Evolutionary conservation across 768 basidiomycete genomes (phyloP).

Genomic region (Podaxis pistillaris): DNA sequence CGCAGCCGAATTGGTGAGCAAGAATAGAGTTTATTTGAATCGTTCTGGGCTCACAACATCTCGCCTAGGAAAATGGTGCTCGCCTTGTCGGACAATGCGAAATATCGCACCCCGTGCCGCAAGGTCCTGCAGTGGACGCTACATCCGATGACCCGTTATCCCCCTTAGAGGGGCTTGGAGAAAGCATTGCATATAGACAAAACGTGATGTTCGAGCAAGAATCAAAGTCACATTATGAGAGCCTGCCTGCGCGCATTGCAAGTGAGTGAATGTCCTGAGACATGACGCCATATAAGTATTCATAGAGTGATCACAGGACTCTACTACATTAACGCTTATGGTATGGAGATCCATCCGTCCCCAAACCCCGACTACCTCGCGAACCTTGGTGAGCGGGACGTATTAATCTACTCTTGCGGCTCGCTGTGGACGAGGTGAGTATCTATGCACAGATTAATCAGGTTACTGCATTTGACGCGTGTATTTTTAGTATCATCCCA

Average conservation of each 20-base stretch:
- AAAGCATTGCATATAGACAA: constrained; percentile 41
- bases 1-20: constrained; percentile 78
- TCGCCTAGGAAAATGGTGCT: constrained; percentile 65
- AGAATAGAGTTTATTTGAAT: constrained; percentile 18
- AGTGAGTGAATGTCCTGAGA: constrained; percentile 40
- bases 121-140: constrained; percentile 17
- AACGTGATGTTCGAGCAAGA: constrained; percentile 68
- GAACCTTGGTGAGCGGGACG: constrained; percentile 55
- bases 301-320: constrained; percentile 44
- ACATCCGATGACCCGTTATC: constrained; percentile 38
- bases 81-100: constrained; percentile 90
- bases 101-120: constrained; percentile 79
- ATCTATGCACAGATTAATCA: neutral
- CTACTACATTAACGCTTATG: constrained; percentile 89
- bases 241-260: constrained; percentile 58
- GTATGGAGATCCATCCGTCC: constrained; percentile 86
- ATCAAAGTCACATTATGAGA: constrained; percentile 52
- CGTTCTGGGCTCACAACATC: constrained; percentile 10
- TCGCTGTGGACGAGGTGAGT: constrained; percentile 89
- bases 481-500: constrained; percentile 71
- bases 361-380: constrained; percentile 82
- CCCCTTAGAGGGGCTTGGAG: constrained; percentile 55
- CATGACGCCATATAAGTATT: neutral
- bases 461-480: neutral
- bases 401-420: constrained; percentile 89